A percentile compares a stretch with the other conserved stretches of the same genome.
These are phyloP conservation scores for Telfairia occidentalis DNA, from an alignment of 331 rosid genomes.

Conservation along the genomic window DNA sequence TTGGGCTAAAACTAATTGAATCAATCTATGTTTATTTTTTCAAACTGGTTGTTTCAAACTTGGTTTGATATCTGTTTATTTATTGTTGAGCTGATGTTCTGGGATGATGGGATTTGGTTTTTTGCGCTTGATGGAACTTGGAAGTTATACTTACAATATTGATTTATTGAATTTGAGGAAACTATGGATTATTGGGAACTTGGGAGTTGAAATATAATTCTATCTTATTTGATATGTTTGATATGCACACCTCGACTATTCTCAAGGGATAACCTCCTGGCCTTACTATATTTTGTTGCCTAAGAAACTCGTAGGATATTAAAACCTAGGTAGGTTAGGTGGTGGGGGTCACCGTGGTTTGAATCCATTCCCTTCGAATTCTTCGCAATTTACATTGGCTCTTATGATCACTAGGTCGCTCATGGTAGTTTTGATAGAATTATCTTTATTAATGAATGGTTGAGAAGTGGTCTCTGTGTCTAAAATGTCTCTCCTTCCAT, in stretches of 20 bases:
- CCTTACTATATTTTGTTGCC: too few species aligned
- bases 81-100: not conserved
- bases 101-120: not conserved
- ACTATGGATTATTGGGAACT: not conserved
- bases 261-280: too few species aligned
- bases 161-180: not conserved
- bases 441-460: not conserved
- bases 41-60: not conserved
- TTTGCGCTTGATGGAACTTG: not conserved
- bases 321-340: too few species aligned
- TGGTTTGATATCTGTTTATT: not conserved
- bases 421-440: not conserved
- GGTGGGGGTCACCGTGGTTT: too few species aligned
- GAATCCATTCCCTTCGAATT: too few species aligned
- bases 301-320: too few species aligned
- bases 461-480: not conserved
- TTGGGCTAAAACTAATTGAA: not conserved
- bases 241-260: too few species aligned
- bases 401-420: too few species aligned
- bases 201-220: not conserved
- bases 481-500: not conserved
- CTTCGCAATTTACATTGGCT: too few species aligned
- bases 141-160: not conserved
- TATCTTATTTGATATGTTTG: not conserved
- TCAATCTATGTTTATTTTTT: not conserved